Evolutionary conservation across 495 filamentous ascomycete genomes (phyloP), one percentile per base, ranked within the genome.

Genomic region (Corynascus novoguineensis): DNA sequence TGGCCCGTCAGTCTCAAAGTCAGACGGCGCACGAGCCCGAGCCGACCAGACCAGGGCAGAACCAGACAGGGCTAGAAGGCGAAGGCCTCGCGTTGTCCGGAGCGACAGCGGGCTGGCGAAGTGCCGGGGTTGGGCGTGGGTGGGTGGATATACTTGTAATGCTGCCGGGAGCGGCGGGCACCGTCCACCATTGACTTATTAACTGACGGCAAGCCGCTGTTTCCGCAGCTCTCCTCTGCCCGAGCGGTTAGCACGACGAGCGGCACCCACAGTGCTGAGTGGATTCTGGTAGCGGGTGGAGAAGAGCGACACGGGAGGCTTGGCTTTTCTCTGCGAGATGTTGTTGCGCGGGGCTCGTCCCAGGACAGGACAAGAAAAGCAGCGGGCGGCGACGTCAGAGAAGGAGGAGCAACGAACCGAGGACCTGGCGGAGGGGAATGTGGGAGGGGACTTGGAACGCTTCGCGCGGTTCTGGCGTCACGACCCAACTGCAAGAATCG

Each of bases 211-310:
- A 38, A 31, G 19, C 48, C 31, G 34, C 27, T 27, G 19, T n/a
- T 25, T 21, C 19, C 25, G 28, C 21, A 14, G 22, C 35, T 31
- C 35, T 28, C 5, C 17, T 47, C 29, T 22, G 45, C 34, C 29
- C 50, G 50, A 50, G 45, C 52, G 46, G 51, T 56, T 50, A 60
- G 44, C 52, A 60, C 51, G 38, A 56, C 37, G 38, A 56, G 44
- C 46, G 34, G 53, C 41, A 48, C 34, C 46, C 51, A 57, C 32
- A 38, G 31, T 31, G 15, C 28, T 10, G 49, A 35, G 51, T 53
- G 56, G 55, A 49, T 62, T 62, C 56, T 51, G 25, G 31, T 27
- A 38, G 40, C 38, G 9, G 54, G 60, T 59, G 60, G 56, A 56
- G 50, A 41, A 55, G 4, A 24, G 40, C 40, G 22, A 49, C n/a